A percentile compares a stretch with the other conserved stretches of the same genome.
These are phyloP conservation scores for Ophiostoma ulmi DNA, from an alignment of 2,329 filamentous ascomycete genomes.

Conservation along the genomic window DNA sequence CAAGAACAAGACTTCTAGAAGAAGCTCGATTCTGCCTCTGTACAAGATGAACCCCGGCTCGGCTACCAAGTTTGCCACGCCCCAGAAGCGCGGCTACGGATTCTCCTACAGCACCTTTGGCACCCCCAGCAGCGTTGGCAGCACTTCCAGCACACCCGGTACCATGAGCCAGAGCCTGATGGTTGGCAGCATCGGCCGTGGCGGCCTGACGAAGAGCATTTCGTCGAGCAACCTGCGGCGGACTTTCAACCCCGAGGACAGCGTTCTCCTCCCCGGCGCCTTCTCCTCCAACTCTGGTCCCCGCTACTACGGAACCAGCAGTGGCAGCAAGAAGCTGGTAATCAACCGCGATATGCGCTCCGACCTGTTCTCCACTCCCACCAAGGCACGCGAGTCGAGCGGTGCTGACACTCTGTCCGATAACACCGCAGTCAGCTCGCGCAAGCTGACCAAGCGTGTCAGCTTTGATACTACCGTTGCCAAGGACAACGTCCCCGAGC, in stretches of 20 bases:
- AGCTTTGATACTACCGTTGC: slow-evolving; percentile 73
- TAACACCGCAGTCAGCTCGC: slow-evolving; percentile 38
- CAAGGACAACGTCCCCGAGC: slow-evolving; percentile 35
- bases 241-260: slow-evolving; percentile 76
- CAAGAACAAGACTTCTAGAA: slow-evolving; percentile 63
- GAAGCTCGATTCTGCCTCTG: slow-evolving; percentile 73
- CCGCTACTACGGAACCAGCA: slow-evolving; percentile 60
- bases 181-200: slow-evolving; percentile 60
- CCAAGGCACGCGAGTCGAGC: slow-evolving; percentile 44
- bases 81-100: slow-evolving; percentile 81
- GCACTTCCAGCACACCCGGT: slow-evolving; percentile 61
- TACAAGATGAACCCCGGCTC: slow-evolving; percentile 82
- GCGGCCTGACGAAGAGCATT: slow-evolving; percentile 74
- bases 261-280: slow-evolving; percentile 77
- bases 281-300: slow-evolving; percentile 65
- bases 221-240: slow-evolving; percentile 82
- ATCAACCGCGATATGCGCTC: slow-evolving; percentile 84
- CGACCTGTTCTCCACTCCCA: slow-evolving; percentile 60
- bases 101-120: slow-evolving; percentile 92
- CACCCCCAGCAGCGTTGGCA: slow-evolving; percentile 66
- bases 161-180: slow-evolving; percentile 59
- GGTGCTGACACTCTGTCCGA: slow-evolving; percentile 24
- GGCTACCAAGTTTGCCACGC: slow-evolving; percentile 72
- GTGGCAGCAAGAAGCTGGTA: slow-evolving; percentile 80
- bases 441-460: slow-evolving; percentile 74